Evolutionary conservation across 306 rosid species (phyloP).

Genomic region (Pachyrhizus erosus): DNA sequence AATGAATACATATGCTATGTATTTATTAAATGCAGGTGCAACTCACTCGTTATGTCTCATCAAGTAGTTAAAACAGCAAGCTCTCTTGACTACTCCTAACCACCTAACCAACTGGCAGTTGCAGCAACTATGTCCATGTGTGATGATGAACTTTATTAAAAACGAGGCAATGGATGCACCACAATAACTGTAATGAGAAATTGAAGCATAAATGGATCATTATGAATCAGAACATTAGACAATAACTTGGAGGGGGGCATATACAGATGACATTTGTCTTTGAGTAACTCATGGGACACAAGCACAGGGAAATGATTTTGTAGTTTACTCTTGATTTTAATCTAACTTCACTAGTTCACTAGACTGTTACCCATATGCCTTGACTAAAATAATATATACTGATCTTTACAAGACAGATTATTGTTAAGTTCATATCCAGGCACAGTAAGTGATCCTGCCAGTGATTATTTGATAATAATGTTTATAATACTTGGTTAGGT

Average conservation of each 20-base stretch:
- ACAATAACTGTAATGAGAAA: neutral
- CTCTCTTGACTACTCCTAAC: neutral
- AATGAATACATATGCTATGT: neutral
- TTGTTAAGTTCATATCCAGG: too few species aligned
- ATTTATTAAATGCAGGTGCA: neutral
- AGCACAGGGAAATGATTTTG: neutral
- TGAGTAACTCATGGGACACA: neutral
- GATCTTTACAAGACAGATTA: neutral
- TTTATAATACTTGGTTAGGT: neutral
- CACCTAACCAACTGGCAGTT: neutral
- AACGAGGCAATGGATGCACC: neutral
- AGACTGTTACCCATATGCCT: neutral
- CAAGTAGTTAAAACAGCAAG: neutral
- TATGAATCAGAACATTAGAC: neutral
- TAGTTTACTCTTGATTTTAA: neutral
- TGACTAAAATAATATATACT: neutral
- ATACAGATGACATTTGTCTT: neutral
- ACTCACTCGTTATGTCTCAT: neutral
- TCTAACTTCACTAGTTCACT: too few species aligned
- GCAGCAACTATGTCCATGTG: neutral
- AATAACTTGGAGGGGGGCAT: neutral
- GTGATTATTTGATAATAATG: neutral
- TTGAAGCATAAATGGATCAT: neutral
- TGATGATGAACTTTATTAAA: neutral
- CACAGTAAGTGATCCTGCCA: neutral